Base-by-base conservation (phyloP, 305 asterid species). In the Plantago lanceolata region DNA sequence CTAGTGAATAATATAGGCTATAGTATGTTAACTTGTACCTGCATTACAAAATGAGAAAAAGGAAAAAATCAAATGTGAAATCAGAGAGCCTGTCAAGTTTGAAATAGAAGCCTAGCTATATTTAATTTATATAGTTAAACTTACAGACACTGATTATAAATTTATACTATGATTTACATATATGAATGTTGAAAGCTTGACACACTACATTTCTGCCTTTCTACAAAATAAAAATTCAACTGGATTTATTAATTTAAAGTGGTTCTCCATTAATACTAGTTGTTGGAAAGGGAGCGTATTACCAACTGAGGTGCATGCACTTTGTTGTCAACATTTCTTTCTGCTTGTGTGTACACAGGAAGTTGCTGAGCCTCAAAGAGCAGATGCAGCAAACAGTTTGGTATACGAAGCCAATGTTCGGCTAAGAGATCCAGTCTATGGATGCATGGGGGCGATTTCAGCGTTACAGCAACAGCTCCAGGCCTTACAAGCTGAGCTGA, bases 401-500 rank as follows among this genome's bases (percentile, higher is more conserved):
- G 88, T 87, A 0, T 87, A 85, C 53, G 96, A 87, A 71, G 96
- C 96, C 20, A 87, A 87, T 48, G 88, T 85, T 57, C 73, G 96
- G 76, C 78, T 87, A 2, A 67, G 90, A 35, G 93, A 87, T 76
- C 96, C 96, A 0, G 86, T 87, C 0, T 87, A 87, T 11, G 96
- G 96, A 43, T 85, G 93, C 88, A 87, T 85, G 96, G 96, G 93
- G 19, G 96, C 89, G 12, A 84, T 87, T 8, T 87, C 90, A 0
- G 79, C 90, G 21, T 73, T 87, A 64, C 96, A 85, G 51, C 96
- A 83, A 51, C 87, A 87, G 68, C 76, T 85, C 47, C 93, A 87
- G 60, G 31, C 79, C 33, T 63, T 87, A 12, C 93, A 87, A 61
- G 83, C 87, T 5, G 93, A 87, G 19, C 83, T 87, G 35, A 81